phyloP scores from a whole-genome alignment of 345 rosid species.

The Pugionium dolabratum region DNA sequence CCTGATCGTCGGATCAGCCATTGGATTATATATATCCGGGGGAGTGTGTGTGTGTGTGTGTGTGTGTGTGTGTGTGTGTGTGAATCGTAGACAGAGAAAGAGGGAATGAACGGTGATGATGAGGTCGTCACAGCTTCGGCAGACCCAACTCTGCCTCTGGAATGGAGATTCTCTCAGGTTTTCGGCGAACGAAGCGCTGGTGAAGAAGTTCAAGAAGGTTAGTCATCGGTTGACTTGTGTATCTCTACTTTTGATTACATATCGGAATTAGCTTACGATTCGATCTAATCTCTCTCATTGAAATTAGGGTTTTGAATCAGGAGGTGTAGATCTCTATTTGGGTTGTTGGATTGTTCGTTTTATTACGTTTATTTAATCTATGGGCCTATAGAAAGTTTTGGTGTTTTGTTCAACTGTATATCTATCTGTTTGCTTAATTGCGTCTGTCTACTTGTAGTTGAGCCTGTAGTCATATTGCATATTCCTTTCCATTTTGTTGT shows the following conservation, averaged over 20 bases:
- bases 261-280: background rate
- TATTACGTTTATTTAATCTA: background rate
- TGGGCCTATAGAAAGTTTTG: conserved; percentile 9
- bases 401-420: background rate
- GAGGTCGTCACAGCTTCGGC: conserved; percentile 34
- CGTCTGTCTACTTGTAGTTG: background rate
- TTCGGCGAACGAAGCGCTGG: conserved; percentile 95
- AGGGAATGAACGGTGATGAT: conserved; percentile 36
- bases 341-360: background rate
- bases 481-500: background rate
- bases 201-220: conserved; percentile 97
- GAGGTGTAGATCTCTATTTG: conserved; percentile 9
- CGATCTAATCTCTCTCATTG: conserved; percentile 18
- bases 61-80: conserved; percentile 4
- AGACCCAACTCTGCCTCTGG: conserved; percentile 57
- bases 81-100: conserved; percentile 20
- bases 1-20: conserved; percentile 31
- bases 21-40: conserved; percentile 4
- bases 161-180: conserved; percentile 98
- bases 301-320: conserved; percentile 25
- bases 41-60: conserved; percentile 2
- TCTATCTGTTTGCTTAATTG: background rate
- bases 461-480: background rate
- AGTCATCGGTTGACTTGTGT: conserved; percentile 14
- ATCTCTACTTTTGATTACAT: too few species aligned